Base-by-base conservation (phyloP, 2,329 filamentous ascomycete genomes). In the Pezicula rhizophila region DNA sequence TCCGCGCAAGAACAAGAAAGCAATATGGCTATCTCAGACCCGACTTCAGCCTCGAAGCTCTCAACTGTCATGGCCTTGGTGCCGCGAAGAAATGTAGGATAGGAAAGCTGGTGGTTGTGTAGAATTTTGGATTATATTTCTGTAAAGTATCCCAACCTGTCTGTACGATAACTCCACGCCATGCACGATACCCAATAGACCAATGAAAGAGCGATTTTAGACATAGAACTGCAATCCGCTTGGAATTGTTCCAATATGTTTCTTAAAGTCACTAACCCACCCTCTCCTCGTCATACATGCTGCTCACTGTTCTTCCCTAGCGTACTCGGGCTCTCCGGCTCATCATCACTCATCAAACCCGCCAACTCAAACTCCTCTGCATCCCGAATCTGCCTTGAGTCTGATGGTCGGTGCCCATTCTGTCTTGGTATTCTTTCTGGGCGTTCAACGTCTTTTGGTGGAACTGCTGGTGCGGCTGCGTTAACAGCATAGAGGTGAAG, bases 301-400 rank as follows among this genome's bases (percentile, higher is more conserved):
- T 37, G 20, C 37, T 70, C 66, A 45, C 68, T 73, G 50, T 75
- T 74, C 57, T 69, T 72, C 28, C 73, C 73, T 28, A 75, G 57
- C 1, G 73, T 76, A 50, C 71, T 74, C 1, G 75, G 74, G 48
- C 70, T 78, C 46, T 73, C 72, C 8, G 70, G 63, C 46, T 96
- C 90, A 15, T 95, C 90, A 40, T 95, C 91, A 50, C 87, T 93
- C 65, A 91, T 91, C 35, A 99, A 70, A 0, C 89, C 92, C 51
- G 93, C 89, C 1, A 99, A 76, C 69, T 97, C 93, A 65, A 96
- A 99, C 59, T 96, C 90, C 64, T 96, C 86, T 0, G 88, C 91
- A 63, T 95, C 91, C 26, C 80, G 76, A 34, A 92, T 73, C 52
- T 80, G 80, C 10, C 74, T 71, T 20, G 80, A 78, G 39, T 77